A percentile compares a stretch with the other conserved stretches of the same genome.
These are phyloP conservation scores for Tolypocladium nubicola DNA, from an alignment of 2,329 filamentous ascomycete genomes.

Conservation along the genomic window DNA sequence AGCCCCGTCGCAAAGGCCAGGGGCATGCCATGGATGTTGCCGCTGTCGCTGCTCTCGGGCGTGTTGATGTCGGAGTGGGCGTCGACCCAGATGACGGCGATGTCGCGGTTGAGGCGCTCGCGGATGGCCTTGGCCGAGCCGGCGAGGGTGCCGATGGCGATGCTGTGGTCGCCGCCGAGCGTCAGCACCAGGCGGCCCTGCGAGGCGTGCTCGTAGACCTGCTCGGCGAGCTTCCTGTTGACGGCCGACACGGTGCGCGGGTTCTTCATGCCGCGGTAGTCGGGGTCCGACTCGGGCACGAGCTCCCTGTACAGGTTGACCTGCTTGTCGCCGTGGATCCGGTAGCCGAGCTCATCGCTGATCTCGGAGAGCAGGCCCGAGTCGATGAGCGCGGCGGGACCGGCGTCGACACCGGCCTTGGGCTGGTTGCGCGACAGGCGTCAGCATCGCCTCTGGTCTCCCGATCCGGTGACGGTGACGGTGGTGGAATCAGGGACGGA, in stretches of 20 bases:
- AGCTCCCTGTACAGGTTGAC: slow-evolving; percentile 77
- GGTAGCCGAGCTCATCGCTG: slow-evolving; percentile 77
- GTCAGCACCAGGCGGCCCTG: slow-evolving; percentile 83
- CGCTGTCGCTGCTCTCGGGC: slow-evolving; percentile 78
- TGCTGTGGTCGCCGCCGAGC: slow-evolving; percentile 89
- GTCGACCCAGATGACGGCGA: slow-evolving; percentile 97
- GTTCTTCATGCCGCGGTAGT: slow-evolving; percentile 90
- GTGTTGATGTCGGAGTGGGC: slow-evolving; percentile 98
- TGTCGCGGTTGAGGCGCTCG: slow-evolving; percentile 70
- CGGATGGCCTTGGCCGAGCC: slow-evolving; percentile 79
- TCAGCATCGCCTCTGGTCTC: not conserved
- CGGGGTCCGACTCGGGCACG: slow-evolving; percentile 61
- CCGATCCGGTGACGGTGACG: not conserved
- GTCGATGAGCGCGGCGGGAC: slow-evolving; percentile 79
- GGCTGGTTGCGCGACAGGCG: slow-evolving; percentile 39
- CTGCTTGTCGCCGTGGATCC: slow-evolving; percentile 69
- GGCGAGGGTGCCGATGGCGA: slow-evolving; percentile 87
- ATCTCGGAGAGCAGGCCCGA: slow-evolving; percentile 79
- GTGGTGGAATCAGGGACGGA: not conserved
- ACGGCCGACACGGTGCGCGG: slow-evolving; percentile 77
- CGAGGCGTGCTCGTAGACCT: slow-evolving; percentile 80
- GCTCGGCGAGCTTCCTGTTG: slow-evolving; percentile 65
- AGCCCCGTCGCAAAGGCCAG: slow-evolving; percentile 85
- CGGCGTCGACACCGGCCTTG: slow-evolving; percentile 86
- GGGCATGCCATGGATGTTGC: slow-evolving; percentile 98